These are phyloP conservation scores for Phytophthora kernoviae DNA, from an alignment of 352 stramenopile species.

Conservation along the genomic window DNA sequence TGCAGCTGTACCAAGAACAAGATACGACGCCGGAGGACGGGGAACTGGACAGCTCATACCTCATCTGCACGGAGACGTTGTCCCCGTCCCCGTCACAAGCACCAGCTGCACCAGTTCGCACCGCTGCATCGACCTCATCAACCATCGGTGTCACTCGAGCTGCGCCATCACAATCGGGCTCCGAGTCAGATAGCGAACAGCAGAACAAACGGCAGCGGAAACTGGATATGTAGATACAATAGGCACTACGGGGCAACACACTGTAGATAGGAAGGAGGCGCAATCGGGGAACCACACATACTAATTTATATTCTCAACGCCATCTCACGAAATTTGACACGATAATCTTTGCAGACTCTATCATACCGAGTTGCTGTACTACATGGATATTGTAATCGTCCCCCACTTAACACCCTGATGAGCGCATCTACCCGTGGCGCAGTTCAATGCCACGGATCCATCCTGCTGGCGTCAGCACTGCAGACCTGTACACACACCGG, in stretches of 20 bases:
- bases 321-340: too few relatives aligned
- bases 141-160: slow-evolving; percentile 31
- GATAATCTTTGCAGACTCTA: too few relatives aligned
- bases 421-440: too few relatives aligned
- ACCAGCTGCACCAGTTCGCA: slow-evolving; percentile 18
- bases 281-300: slow-evolving; percentile 16
- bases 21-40: slow-evolving; percentile 9
- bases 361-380: too few relatives aligned
- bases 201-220: slow-evolving; percentile 36
- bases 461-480: too few relatives aligned
- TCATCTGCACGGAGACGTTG: slow-evolving; percentile 40
- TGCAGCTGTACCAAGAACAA: slow-evolving; percentile 15
- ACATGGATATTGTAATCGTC: too few relatives aligned
- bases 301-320: slow-evolving; percentile 41
- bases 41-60: slow-evolving; percentile 23
- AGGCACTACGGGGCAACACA: slow-evolving; percentile 20
- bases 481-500: too few relatives aligned
- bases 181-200: slow-evolving; percentile 24
- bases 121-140: slow-evolving; percentile 19
- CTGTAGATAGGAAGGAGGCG: slow-evolving; percentile 28
- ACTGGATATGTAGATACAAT: slow-evolving; percentile 33
- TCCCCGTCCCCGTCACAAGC: slow-evolving; percentile 36
- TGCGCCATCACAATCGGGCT: slow-evolving; percentile 29
- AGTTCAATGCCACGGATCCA: too few relatives aligned
- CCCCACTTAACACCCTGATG: too few relatives aligned